phyloP scores from a whole-genome alignment of 208 protist species.

The Leishmania turanica region DNA sequence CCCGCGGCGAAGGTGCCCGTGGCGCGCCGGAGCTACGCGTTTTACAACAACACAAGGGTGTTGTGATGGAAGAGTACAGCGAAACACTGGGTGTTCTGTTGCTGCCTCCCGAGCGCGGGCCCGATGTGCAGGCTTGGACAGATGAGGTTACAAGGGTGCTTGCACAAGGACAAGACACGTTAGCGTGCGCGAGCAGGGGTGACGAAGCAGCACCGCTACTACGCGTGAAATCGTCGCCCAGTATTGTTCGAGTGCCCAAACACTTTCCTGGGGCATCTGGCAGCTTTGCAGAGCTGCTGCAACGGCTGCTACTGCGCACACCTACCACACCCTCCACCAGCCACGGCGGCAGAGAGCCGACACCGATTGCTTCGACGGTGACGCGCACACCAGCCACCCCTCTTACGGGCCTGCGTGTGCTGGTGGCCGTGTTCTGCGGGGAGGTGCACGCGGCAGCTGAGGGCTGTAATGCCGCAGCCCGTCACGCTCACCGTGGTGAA shows the following conservation, averaged over 20 bases:
- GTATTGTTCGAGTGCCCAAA: conserved; percentile 34
- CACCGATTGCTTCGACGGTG: conserved; percentile 1
- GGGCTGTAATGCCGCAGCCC: not conserved
- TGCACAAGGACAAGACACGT: not conserved
- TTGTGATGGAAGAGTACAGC: conserved; percentile 40
- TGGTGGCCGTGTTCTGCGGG: conserved; percentile 15
- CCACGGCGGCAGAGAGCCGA: not conserved
- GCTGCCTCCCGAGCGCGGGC: conserved; percentile 5
- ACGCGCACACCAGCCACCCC: not conserved
- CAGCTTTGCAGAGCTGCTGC: conserved; percentile 28
- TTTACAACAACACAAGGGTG: conserved; percentile 21
- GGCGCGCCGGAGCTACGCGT: conserved; percentile 8
- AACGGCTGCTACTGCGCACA: conserved; percentile 12
- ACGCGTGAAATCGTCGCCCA: conserved; percentile 4
- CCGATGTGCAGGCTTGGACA: conserved; percentile 14
- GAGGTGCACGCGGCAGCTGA: conserved; percentile 8
- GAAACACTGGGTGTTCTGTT: conserved; percentile 31
- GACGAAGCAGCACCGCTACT: not conserved
- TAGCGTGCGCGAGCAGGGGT: not conserved
- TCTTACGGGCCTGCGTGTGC: not conserved
- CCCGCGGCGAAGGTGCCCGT: not conserved
- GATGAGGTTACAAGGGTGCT: not conserved
- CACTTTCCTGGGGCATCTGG: conserved; percentile 36
- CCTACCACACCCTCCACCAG: not conserved
- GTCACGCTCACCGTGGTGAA: not conserved